phyloP scores from a whole-genome alignment of 306 rosid genomes.

The Sphenostylis stenocarpa region DNA sequence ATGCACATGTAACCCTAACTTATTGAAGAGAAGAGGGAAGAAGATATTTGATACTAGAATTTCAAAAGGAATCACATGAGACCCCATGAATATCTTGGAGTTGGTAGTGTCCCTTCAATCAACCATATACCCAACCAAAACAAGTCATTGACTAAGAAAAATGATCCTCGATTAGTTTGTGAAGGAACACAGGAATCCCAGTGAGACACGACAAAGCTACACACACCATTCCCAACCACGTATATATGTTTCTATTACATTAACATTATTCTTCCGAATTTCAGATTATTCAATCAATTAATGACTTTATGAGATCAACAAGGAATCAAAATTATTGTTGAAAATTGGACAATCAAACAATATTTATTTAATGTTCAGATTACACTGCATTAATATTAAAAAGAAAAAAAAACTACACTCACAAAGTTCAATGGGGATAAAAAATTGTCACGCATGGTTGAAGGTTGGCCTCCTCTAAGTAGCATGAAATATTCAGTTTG shows the following conservation, averaged over 20 bases:
- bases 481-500: conserved; percentile 12
- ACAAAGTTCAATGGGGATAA: not conserved
- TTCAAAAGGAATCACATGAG: conserved; percentile 15
- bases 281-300: conserved; percentile 14
- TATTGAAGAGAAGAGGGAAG: conserved; percentile 17
- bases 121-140: conserved; percentile 18
- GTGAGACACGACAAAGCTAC: conserved; percentile 13
- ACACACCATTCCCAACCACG: not conserved
- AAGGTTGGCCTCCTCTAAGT: conserved; percentile 26
- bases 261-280: conserved; percentile 16
- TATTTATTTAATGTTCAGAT: no score
- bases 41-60: conserved; percentile 7
- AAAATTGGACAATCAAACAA: conserved; percentile 20
- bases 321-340: conserved; percentile 43
- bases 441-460: conserved; percentile 28
- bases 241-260: no score
- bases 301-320: conserved; percentile 19
- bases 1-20: conserved; percentile 3
- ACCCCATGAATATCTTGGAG: conserved; percentile 23
- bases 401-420: not conserved
- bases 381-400: no score
- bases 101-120: conserved; percentile 36
- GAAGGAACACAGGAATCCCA: not conserved
- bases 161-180: not conserved
- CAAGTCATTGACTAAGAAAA: conserved; percentile 29